phyloP scores from a whole-genome alignment of 2,329 filamentous ascomycete species.

The Penicillium italicum region DNA sequence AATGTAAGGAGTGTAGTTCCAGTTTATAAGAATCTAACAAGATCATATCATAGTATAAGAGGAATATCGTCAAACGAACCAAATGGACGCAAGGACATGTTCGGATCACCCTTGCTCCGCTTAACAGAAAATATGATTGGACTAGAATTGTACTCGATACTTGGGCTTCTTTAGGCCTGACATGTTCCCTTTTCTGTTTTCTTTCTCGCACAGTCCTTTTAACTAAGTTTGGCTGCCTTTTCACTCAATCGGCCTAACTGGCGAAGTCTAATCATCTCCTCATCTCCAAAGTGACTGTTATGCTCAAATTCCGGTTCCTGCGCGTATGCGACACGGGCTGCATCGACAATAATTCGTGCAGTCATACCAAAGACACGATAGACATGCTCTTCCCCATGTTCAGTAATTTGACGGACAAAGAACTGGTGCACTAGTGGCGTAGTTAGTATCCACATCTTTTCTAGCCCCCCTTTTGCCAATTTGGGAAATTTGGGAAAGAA shows the following conservation, averaged over 20 bases:
- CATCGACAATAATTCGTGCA: constrained; percentile 82
- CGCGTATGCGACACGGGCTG: constrained; percentile 76
- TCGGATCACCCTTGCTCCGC: constrained; percentile 10
- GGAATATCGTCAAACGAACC: constrained; percentile 13
- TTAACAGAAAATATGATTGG: constrained; percentile 3
- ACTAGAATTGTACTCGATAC: constrained; percentile 1
- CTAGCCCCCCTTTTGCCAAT: constrained; percentile 1
- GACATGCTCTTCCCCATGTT: constrained; percentile 42
- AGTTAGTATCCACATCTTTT: constrained; percentile 7
- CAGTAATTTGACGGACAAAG: constrained; percentile 61
- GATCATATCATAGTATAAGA: no score
- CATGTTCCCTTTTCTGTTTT: not conserved
- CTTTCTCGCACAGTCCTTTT: not conserved
- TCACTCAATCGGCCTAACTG: constrained; percentile 55
- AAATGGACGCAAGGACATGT: constrained; percentile 4
- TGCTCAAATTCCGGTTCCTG: constrained; percentile 81
- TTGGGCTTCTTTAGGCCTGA: not conserved
- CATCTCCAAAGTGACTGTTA: constrained; percentile 62
- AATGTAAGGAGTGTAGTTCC: no score
- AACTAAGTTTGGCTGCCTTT: constrained; percentile 49
- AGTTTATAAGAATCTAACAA: no score
- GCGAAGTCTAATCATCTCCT: constrained; percentile 60
- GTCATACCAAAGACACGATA: constrained; percentile 97
- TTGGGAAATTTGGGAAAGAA: not conserved
- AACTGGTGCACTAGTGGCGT: constrained; percentile 72